phyloP scores from a whole-genome alignment of 106 monocot species.

The Allium sativum region DNA sequence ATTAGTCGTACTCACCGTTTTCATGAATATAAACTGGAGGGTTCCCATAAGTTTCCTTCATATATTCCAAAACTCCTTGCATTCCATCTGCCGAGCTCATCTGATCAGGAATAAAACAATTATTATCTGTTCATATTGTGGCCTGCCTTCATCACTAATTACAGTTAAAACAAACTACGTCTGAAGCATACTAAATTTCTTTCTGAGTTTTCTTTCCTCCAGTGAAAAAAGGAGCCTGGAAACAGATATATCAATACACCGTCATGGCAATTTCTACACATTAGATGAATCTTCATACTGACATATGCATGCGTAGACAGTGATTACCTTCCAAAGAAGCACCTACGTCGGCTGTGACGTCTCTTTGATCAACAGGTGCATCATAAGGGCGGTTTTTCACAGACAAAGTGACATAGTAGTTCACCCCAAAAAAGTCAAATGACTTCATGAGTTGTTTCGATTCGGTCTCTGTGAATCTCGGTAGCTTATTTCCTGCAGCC shows the following conservation, averaged over 20 bases:
- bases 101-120: no score
- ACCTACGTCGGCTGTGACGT: conserved; percentile 19
- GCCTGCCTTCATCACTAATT: no score
- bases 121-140: no score
- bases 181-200: not conserved
- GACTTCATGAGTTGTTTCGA: conserved; percentile 26
- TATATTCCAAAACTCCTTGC: conserved; percentile 16
- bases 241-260: no score
- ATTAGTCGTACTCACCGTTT: conserved; percentile 23
- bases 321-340: conserved; percentile 19
- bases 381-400: conserved; percentile 7
- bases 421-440: conserved; percentile 49
- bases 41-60: conserved; percentile 30
- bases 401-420: conserved; percentile 23
- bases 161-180: no score
- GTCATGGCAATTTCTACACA: not conserved
- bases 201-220: not conserved
- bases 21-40: conserved; percentile 43
- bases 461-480: conserved; percentile 18
- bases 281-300: not conserved
- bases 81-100: conserved; percentile 14
- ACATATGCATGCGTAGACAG: not conserved
- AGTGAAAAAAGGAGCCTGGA: not conserved
- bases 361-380: conserved; percentile 7
- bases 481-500: conserved; percentile 28